A percentile compares a stretch with the other conserved stretches of the same genome.
Evolutionary conservation across 129 eudicot species (phyloP).

Genomic region (Escallonia herrerae): DNA sequence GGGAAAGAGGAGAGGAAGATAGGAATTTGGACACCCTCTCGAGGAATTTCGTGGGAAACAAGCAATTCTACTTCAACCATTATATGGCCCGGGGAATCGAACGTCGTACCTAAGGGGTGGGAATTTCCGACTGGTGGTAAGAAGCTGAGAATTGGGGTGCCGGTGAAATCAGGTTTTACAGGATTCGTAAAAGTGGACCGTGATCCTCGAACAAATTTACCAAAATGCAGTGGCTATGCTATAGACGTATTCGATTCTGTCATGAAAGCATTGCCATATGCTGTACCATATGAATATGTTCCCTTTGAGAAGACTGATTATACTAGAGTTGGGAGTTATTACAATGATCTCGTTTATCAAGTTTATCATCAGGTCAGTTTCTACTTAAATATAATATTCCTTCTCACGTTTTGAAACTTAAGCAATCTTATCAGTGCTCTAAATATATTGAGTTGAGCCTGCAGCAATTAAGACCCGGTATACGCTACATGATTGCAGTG

Average conservation of each 20-base stretch:
- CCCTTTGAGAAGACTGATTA: constrained; percentile 15
- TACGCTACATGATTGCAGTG: neutral
- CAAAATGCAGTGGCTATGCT: constrained; percentile 17
- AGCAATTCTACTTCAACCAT: neutral
- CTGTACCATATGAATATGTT: constrained; percentile 22
- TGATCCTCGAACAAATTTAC: constrained; percentile 11
- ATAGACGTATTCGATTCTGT: constrained; percentile 29
- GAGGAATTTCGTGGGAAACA: constrained; percentile 3
- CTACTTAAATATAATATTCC: neutral
- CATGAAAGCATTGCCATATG: constrained; percentile 23
- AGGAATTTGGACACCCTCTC: constrained; percentile 14
- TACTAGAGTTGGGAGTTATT: constrained; percentile 15
- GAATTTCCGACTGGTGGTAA: constrained; percentile 21
- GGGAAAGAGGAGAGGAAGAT: constrained; percentile 9
- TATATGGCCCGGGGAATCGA: constrained; percentile 31
- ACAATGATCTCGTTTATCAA: constrained; percentile 14
- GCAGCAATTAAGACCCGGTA: neutral
- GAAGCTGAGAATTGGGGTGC: constrained; percentile 31
- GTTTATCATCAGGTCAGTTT: constrained; percentile 26
- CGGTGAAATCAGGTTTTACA: constrained; percentile 12
- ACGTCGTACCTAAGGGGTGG: constrained; percentile 26
- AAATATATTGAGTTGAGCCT: too few relatives aligned
- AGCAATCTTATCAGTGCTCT: neutral
- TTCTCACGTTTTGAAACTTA: neutral
- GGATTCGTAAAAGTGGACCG: constrained; percentile 18